Evolutionary conservation across 2,329 filamentous ascomycete species (phyloP).

Genomic region (Stromatinia cepivora): DNA sequence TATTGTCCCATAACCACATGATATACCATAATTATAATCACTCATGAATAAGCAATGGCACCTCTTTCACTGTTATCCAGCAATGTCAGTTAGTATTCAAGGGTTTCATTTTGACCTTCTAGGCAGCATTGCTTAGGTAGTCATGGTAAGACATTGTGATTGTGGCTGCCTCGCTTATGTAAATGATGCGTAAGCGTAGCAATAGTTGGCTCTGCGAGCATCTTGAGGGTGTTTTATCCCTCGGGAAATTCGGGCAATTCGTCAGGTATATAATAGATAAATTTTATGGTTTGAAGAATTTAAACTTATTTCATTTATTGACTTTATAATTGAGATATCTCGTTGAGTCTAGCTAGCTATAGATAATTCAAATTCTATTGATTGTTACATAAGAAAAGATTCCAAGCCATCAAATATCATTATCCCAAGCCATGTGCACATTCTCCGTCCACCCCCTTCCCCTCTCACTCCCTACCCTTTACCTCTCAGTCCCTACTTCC

Average conservation of each 20-base stretch:
- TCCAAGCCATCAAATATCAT: not conserved
- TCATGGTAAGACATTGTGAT: not conserved
- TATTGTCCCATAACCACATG: not conserved
- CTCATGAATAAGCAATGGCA: not conserved
- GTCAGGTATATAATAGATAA: not conserved
- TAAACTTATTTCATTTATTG: not conserved
- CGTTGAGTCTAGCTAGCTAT: not conserved
- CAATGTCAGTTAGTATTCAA: not conserved
- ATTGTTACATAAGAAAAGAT: not conserved
- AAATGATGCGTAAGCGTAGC: not conserved
- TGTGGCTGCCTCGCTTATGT: not conserved
- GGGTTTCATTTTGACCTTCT: not conserved
- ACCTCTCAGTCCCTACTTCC: not conserved
- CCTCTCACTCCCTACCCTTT: no score
- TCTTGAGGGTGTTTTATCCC: no score
- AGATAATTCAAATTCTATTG: not conserved
- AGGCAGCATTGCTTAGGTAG: constrained; percentile 1
- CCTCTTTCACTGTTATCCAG: not conserved
- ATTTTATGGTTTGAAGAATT: not conserved
- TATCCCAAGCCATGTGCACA: not conserved
- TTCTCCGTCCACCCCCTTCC: no score
- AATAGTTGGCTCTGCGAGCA: not conserved
- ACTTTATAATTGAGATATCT: not conserved
- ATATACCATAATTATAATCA: not conserved
- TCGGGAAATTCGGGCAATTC: not conserved